phyloP scores from a whole-genome alignment of 2,329 filamentous ascomycete genomes.

The Calonectria naviculata region DNA sequence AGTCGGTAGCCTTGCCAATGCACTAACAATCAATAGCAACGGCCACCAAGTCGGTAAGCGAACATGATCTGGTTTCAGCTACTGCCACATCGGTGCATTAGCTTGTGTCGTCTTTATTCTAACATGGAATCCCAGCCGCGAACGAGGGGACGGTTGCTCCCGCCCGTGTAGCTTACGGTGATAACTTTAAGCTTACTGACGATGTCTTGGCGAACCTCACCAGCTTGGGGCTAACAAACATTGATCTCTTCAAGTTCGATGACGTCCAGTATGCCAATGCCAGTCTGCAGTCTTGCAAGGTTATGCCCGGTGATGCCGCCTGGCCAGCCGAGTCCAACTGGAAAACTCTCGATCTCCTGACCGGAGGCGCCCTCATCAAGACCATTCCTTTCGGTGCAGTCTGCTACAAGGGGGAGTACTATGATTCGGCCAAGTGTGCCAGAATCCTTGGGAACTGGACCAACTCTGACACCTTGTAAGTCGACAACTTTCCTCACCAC shows the following conservation, averaged over 20 bases:
- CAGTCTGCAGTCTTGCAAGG: constrained; percentile 41
- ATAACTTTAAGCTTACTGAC: constrained; percentile 45
- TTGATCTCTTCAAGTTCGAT: constrained; percentile 47
- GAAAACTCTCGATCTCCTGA: constrained; percentile 47
- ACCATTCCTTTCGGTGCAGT: constrained; percentile 44
- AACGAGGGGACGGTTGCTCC: constrained; percentile 34
- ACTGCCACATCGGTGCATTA: not conserved
- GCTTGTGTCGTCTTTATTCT: not conserved
- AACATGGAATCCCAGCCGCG: constrained; percentile 26
- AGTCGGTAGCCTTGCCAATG: constrained; percentile 19
- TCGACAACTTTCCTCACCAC: not conserved
- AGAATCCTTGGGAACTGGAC: constrained; percentile 41
- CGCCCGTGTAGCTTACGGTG: constrained; percentile 25
- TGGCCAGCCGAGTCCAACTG: constrained; percentile 43
- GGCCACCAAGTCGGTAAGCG: constrained; percentile 34
- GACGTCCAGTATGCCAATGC: constrained; percentile 23
- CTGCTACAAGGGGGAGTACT: constrained; percentile 43
- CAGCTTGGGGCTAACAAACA: constrained; percentile 36
- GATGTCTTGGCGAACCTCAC: constrained; percentile 44
- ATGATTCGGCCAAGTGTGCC: constrained; percentile 41
- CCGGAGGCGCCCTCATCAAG: constrained; percentile 44
- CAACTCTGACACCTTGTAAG: constrained; percentile 32
- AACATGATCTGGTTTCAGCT: not conserved
- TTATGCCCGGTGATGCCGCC: constrained; percentile 42
- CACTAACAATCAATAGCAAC: constrained; percentile 38